Percentiles rank a stretch among this genome's conserved stretches.
phyloP scores from a whole-genome alignment of 805 yeast genomes.

The Starmerella bombicola region DNA sequence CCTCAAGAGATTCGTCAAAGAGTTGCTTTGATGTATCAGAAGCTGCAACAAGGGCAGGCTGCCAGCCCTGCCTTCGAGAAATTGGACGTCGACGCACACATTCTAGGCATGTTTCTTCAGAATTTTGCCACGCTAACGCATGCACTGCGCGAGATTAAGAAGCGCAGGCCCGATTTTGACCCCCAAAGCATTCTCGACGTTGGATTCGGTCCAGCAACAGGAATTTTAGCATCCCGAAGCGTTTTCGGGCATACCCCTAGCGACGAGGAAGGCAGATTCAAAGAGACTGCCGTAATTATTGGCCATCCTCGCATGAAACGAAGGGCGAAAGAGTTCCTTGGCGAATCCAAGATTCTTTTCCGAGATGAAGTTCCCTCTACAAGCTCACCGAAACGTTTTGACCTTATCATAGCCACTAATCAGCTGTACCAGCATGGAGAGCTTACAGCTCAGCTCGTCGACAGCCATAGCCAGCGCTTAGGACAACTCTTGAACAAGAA shows the following conservation, averaged over 20 bases:
- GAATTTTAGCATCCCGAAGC: slow-evolving; percentile 78
- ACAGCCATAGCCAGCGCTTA: slow-evolving; percentile 47
- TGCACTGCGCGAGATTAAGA: slow-evolving; percentile 52
- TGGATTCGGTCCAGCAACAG: slow-evolving; percentile 87
- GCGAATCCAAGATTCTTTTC: slow-evolving; percentile 38
- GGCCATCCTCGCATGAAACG: slow-evolving; percentile 66
- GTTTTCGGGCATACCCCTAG: slow-evolving; percentile 41
- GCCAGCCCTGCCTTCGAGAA: slow-evolving; percentile 35
- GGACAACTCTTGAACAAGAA: slow-evolving; percentile 55
- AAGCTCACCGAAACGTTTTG: slow-evolving; percentile 42
- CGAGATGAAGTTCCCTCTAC: slow-evolving; percentile 39
- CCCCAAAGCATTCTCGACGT: slow-evolving; percentile 65
- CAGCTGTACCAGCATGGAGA: slow-evolving; percentile 51
- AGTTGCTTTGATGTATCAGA: slow-evolving; percentile 45
- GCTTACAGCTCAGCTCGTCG: slow-evolving; percentile 62
- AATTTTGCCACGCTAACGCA: slow-evolving; percentile 61
- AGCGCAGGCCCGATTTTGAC: slow-evolving; percentile 39
- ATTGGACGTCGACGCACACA: slow-evolving; percentile 53
- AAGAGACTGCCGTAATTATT: slow-evolving; percentile 58
- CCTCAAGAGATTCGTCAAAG: slow-evolving; percentile 55
- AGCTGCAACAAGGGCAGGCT: slow-evolving; percentile 41
- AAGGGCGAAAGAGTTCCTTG: slow-evolving; percentile 60
- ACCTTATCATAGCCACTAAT: slow-evolving; percentile 71
- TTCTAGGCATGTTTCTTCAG: slow-evolving; percentile 69
- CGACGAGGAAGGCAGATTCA: slow-evolving; percentile 23